A percentile compares a stretch with the other conserved stretches of the same genome.
These are phyloP conservation scores for Daedaleopsis nitida DNA, from an alignment of 768 basidiomycete species.

Conservation along the genomic window DNA sequence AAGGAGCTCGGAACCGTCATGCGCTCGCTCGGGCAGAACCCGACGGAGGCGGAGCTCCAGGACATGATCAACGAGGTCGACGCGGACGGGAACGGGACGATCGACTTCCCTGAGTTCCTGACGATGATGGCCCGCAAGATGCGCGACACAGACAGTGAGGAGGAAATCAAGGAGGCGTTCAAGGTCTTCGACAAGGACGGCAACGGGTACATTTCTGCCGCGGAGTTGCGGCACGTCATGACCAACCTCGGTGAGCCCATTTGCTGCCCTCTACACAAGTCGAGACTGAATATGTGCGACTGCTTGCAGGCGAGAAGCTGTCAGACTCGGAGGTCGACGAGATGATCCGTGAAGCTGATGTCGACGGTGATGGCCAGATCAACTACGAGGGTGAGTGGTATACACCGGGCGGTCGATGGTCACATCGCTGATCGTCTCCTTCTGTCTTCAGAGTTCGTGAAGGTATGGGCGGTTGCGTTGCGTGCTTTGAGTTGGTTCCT, in stretches of 20 bases:
- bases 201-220: constrained; percentile 85
- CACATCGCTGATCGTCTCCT: constrained; percentile 7
- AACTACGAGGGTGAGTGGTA: constrained; percentile 70
- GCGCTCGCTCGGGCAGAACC: constrained; percentile 92
- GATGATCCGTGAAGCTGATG: constrained; percentile 96
- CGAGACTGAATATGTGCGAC: not conserved
- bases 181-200: constrained; percentile 97
- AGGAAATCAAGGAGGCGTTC: constrained; percentile 97
- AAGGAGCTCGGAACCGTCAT: constrained; percentile 91
- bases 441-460: constrained; percentile 66
- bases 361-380: constrained; percentile 94
- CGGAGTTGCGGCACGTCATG: constrained; percentile 92
- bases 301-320: constrained; percentile 73
- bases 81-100: constrained; percentile 85
- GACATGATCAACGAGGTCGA: constrained; percentile 98
- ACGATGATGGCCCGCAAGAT: constrained; percentile 88
- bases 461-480: constrained; percentile 41
- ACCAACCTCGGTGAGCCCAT: constrained; percentile 70
- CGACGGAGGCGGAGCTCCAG: constrained; percentile 87
- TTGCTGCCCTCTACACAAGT: not conserved
- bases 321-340: constrained; percentile 88
- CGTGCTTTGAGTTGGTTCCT: not conserved
- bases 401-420: constrained; percentile 3
- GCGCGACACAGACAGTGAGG: constrained; percentile 90
- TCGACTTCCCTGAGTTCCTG: constrained; percentile 81